phyloP scores from a whole-genome alignment of 352 stramenopile species.

The Phytophthora pluvialis region DNA sequence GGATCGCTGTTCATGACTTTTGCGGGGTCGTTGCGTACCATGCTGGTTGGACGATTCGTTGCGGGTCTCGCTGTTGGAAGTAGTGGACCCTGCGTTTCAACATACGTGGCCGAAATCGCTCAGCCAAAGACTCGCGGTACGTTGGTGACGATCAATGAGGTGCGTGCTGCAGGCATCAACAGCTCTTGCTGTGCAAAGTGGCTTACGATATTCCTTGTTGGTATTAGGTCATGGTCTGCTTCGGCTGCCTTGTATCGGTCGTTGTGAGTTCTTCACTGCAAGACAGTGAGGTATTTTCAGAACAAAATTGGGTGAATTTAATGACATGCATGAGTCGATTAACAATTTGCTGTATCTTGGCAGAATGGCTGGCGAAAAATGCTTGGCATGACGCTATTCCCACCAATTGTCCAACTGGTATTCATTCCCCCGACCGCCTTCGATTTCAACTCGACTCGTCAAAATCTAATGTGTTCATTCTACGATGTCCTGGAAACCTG shows the following conservation, averaged over 20 bases:
- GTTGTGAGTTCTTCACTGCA: constrained; percentile 53
- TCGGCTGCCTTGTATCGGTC: constrained; percentile 73
- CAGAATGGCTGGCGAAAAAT: constrained; percentile 70
- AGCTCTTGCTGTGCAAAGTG: neutral
- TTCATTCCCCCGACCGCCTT: neutral
- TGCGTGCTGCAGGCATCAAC: constrained; percentile 10
- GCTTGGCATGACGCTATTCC: constrained; percentile 66
- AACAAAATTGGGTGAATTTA: neutral
- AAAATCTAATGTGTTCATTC: neutral
- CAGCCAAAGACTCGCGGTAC: constrained; percentile 57
- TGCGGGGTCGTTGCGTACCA: constrained; percentile 44
- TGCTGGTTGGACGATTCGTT: constrained; percentile 73
- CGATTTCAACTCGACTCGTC: neutral
- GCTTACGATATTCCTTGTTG: neutral
- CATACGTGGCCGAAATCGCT: constrained; percentile 74
- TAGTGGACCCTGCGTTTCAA: constrained; percentile 69
- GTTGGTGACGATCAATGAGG: constrained; percentile 71
- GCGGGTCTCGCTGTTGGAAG: constrained; percentile 67
- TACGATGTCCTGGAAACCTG: neutral
- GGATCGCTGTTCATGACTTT: constrained; percentile 79
- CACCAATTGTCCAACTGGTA: constrained; percentile 69
- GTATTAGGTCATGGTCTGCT: constrained; percentile 73
- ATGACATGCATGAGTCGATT: neutral
- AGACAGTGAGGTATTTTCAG: constrained; percentile 29
- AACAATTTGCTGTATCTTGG: neutral